phyloP scores from a whole-genome alignment of 1,284 basidiomycete species.

The Volvariella volvacea region DNA sequence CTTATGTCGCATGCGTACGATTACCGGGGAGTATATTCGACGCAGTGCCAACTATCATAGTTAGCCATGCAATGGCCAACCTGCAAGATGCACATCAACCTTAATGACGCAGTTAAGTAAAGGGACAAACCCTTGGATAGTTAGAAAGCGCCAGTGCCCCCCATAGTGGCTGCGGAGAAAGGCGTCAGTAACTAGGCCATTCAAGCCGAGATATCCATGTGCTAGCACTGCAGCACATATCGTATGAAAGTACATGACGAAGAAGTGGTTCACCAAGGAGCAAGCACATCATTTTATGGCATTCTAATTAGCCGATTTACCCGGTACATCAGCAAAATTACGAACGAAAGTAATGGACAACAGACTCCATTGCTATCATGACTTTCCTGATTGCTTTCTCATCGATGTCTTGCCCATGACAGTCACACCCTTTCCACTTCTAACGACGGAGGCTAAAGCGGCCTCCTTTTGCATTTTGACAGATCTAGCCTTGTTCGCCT shows the following conservation, averaged over 20 bases:
- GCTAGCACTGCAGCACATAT: neutral
- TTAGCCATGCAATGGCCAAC: slow-evolving; percentile 43
- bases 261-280: too few species aligned
- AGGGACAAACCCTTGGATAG: neutral
- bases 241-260: neutral
- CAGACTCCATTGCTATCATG: too few species aligned
- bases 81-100: slow-evolving; percentile 12
- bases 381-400: too few species aligned
- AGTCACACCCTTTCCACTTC: slow-evolving; percentile 81
- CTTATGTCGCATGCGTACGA: too few species aligned
- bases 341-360: too few species aligned
- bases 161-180: neutral
- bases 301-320: too few species aligned
- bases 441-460: slow-evolving; percentile 74
- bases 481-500: slow-evolving; percentile 31
- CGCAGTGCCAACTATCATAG: slow-evolving; percentile 42
- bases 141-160: neutral
- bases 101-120: neutral
- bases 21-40: slow-evolving; percentile 41
- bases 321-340: too few species aligned
- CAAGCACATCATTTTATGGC: too few species aligned
- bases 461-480: slow-evolving; percentile 79
- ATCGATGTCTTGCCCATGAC: slow-evolving; percentile 86
- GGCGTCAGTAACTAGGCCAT: neutral
- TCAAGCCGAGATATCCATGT: neutral